phyloP scores from a whole-genome alignment of 805 yeast genomes.

The Candida maris region DNA sequence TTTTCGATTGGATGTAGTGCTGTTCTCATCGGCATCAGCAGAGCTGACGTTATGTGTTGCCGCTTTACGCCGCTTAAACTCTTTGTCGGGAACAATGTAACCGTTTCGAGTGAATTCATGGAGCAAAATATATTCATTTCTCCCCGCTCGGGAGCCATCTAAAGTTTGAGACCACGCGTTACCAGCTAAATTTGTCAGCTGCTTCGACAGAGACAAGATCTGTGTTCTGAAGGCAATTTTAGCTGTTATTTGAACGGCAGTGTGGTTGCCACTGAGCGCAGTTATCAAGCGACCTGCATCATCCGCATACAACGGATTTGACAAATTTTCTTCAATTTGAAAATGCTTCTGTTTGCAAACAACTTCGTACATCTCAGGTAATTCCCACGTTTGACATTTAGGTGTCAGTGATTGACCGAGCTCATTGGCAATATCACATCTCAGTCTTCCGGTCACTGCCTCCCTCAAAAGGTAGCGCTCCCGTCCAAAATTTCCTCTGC shows the following conservation, averaged over 20 bases:
- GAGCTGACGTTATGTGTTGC: conserved; percentile 19
- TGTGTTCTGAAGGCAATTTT: conserved; percentile 80
- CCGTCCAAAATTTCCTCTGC: conserved; percentile 48
- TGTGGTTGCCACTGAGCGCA: conserved; percentile 66
- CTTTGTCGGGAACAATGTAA: conserved; percentile 77
- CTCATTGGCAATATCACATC: conserved; percentile 92
- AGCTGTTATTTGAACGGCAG: conserved; percentile 66
- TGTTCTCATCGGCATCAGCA: conserved; percentile 40
- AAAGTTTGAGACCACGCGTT: conserved; percentile 96
- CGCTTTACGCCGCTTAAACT: conserved; percentile 33
- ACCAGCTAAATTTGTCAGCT: conserved; percentile 90
- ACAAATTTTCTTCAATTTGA: conserved; percentile 70
- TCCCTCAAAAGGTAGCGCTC: conserved; percentile 53
- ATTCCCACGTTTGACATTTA: conserved; percentile 92
- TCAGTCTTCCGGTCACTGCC: conserved; percentile 75
- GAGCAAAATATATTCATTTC: conserved; percentile 87
- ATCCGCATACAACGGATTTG: conserved; percentile 58
- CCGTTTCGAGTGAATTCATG: conserved; percentile 85
- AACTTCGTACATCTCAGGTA: conserved; percentile 84
- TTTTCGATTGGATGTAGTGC: conserved; percentile 42
- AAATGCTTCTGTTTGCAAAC: conserved; percentile 62
- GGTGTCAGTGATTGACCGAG: conserved; percentile 89
- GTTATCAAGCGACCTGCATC: conserved; percentile 65
- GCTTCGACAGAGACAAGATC: conserved; percentile 83
- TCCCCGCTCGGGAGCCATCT: conserved; percentile 92